Percentiles rank a stretch among this genome's conserved stretches.
phyloP scores from a whole-genome alignment of 116 monocot species.

The Dioscorea cayenensis region DNA sequence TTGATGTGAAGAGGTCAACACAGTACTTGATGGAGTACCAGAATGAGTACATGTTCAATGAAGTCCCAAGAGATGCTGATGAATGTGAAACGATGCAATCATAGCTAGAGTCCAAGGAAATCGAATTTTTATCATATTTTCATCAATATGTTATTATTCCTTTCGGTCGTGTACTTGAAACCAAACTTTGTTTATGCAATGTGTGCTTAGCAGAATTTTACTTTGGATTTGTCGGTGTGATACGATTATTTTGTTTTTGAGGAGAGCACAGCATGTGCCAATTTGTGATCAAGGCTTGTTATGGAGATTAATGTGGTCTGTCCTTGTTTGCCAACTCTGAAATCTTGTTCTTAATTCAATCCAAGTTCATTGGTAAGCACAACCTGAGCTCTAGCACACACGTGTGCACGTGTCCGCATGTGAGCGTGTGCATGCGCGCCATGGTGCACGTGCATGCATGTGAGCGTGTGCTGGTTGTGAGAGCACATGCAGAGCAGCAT shows the following conservation, averaged over 20 bases:
- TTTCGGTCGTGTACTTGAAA: too few species aligned
- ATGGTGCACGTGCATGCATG: conserved; percentile 17
- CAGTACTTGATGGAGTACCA: conserved; percentile 62
- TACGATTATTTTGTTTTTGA: neutral
- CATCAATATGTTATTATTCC: neutral
- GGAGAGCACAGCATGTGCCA: neutral
- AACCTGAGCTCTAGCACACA: neutral
- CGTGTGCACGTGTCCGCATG: conserved; percentile 12
- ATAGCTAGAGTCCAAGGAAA: neutral
- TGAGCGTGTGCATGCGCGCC: conserved; percentile 9
- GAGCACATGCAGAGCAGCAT: conserved; percentile 20
- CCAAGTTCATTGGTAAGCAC: neutral
- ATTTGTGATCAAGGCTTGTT: neutral
- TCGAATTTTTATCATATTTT: neutral
- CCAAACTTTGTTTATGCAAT: too few species aligned
- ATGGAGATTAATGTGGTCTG: neutral
- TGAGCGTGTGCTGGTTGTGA: conserved; percentile 14
- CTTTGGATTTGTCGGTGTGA: too few species aligned
- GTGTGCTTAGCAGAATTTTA: too few species aligned
- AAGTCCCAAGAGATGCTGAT: conserved; percentile 14
- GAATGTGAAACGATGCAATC: conserved; percentile 31
- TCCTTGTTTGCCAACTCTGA: neutral
- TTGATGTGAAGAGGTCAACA: conserved; percentile 48
- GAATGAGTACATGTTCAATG: conserved; percentile 43
- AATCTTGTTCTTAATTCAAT: neutral